These are phyloP conservation scores for Comarum palustre DNA, from an alignment of 306 rosid species.

Conservation along the genomic window DNA sequence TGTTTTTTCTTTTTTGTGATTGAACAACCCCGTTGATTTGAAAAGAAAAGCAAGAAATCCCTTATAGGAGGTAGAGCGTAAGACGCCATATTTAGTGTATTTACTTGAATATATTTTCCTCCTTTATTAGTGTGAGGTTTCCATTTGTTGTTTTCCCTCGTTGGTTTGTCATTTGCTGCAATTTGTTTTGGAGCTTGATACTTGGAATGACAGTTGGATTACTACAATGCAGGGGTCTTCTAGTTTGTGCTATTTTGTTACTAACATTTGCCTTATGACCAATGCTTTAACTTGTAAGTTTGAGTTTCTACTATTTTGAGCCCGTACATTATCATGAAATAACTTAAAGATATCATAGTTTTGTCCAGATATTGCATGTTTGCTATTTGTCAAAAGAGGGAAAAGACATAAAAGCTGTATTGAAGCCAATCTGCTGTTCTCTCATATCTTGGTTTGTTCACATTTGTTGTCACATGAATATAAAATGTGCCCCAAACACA, in stretches of 20 bases:
- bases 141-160: slow-evolving; percentile 11
- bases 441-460: neutral
- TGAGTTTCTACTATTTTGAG: neutral
- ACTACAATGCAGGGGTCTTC: neutral
- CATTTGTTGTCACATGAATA: neutral
- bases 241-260: neutral
- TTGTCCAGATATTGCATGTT: neutral
- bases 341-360: neutral
- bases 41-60: slow-evolving; percentile 14
- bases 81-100: slow-evolving; percentile 4
- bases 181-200: slow-evolving; percentile 25
- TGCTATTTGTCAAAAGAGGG: neutral
- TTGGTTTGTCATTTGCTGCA: slow-evolving; percentile 16
- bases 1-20: slow-evolving; percentile 5
- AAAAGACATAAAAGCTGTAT: neutral
- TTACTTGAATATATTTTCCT: slow-evolving; percentile 18
- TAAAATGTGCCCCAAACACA: neutral
- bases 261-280: neutral
- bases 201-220: neutral
- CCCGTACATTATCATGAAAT: neutral
- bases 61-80: slow-evolving; percentile 11
- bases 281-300: neutral
- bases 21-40: slow-evolving; percentile 3
- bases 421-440: neutral
- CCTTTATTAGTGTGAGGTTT: slow-evolving; percentile 29